Evolutionary conservation across 2,329 filamentous ascomycete genomes (phyloP).

Genomic region (Pseudogymnoascus sp.): DNA sequence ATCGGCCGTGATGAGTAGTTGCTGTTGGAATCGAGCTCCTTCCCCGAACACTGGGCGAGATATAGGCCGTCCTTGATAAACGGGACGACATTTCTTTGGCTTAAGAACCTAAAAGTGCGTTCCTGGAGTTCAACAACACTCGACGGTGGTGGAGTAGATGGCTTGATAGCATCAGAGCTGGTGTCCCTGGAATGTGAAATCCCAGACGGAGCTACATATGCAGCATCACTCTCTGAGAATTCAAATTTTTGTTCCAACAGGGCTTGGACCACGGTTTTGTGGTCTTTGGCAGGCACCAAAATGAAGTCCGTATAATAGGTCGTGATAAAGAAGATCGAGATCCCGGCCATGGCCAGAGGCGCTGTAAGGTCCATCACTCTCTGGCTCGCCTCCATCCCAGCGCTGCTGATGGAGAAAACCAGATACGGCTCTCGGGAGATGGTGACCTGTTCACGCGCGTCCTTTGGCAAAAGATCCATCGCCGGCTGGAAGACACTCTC

Average conservation of each 20-base stretch:
- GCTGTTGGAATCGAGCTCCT: slow-evolving; percentile 25
- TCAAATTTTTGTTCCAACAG: slow-evolving; percentile 75
- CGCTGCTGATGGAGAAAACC: slow-evolving; percentile 81
- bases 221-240: slow-evolving; percentile 65
- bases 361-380: slow-evolving; percentile 86
- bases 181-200: slow-evolving; percentile 29
- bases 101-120: slow-evolving; percentile 78
- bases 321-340: slow-evolving; percentile 97
- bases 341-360: slow-evolving; percentile 81
- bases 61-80: slow-evolving; percentile 60
- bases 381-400: slow-evolving; percentile 83
- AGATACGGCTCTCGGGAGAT: slow-evolving; percentile 80
- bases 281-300: slow-evolving; percentile 70
- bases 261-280: slow-evolving; percentile 65
- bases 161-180: slow-evolving; percentile 36
- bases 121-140: slow-evolving; percentile 71
- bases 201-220: slow-evolving; percentile 49
- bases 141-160: slow-evolving; percentile 67
- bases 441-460: slow-evolving; percentile 48
- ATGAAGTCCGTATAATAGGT: slow-evolving; percentile 98
- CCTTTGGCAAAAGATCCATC: slow-evolving; percentile 53
- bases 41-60: slow-evolving; percentile 75
- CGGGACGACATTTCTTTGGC: slow-evolving; percentile 65
- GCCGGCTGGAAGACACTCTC: slow-evolving; percentile 67
- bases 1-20: slow-evolving; percentile 32